Evolutionary conservation across 1,284 basidiomycete species (phyloP), one percentile per base, ranked within the genome.

Genomic region (Sporisorium iseilematis-ciliati): DNA sequence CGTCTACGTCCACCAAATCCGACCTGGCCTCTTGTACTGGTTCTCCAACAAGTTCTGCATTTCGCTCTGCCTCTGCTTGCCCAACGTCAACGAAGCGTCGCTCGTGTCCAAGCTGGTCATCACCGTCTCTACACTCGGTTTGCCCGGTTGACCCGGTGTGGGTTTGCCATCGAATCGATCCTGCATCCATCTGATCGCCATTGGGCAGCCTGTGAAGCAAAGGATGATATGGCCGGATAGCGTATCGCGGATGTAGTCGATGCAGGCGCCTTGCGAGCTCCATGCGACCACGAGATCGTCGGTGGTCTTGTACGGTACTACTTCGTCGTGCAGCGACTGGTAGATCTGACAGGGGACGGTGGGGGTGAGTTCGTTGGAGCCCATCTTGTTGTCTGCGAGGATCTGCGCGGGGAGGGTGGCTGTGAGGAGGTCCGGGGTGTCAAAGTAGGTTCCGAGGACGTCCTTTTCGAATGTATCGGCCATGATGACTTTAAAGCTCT

Each of bases 241-340:
- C 14, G 33, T 43, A 35, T 78, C 78, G 3, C 63, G 29, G 1
- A 35, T 51, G 35, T 80, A 80, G 25, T 78, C 72, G 38, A 80
- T 78, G 20, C 69, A 70, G 4, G 76, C 60, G 12, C 76, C 76
- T 20, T 53, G 29, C 7, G 54, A 38, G 35, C 59, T 65, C 78
- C 76, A 80, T 1, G 52, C 40, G 2, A 41, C 56, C 2, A 80
- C 73, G 7, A 80, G 62, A 18, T 65, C 58, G 51, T 77, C 65
- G 6, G 74, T 77, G 2, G 63, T 69, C 35, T 52, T 38, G 60
- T 64, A 75, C 7, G 81, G 81, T 31, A 83, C 80, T 16, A 82
- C 75, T 29, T 78, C 72, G 58, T 83, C 81, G 50, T 77, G 53
- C 0, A 72, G 56, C 6, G 76, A 70, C 18, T 82, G 79, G 65